Base-by-base conservation (phyloP, 1,284 basidiomycete species). In the Fomitopsis betulina region DNA sequence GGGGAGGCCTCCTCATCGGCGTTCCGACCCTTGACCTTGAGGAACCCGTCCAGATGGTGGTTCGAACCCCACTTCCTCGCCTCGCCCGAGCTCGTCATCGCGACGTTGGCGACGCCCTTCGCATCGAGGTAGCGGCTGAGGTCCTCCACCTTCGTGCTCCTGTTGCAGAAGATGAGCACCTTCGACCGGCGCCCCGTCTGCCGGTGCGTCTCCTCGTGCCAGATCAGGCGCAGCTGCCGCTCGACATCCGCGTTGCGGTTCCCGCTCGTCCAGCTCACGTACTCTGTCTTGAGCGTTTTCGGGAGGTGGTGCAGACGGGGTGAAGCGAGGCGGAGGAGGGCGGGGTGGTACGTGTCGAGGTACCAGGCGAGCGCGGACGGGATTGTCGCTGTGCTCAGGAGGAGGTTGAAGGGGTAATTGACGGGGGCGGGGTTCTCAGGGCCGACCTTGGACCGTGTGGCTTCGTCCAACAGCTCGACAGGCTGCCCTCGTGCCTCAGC, bases 351-450 rank as follows among this genome's bases (percentile, higher is more conserved):
- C 1, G 70, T 72, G 61, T 81, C 77, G 37, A 94, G 78, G 68
- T 90, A 87, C 39, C 77, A 71, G 23, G 86, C 80, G 47, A 96
- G 85, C 1, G 88, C 82, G 35, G 84, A 80, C 1, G 94, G 93
- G 61, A 96, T 89, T 0, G 94, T 96, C 2, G 94, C 94, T 32
- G 90, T 91, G n/a, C 89, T 86, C 40, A 96, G 80, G 56, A 95
- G 68, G 53, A 95, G 73, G 70, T 91, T 82, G 79, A 91, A 92
- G 0, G 89, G 89, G 67, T 89, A 86, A 54, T 79, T 67, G 60
- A 79, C 63, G 9, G 65, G 59, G 0, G 59, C 56, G 49, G 35
- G 69, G 55, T 55, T 50, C 23, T 53, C 42, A 9, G 57, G 53
- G 10, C 27, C 30, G 17, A 54, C 33, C 9, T 59, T 60, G 47